Base-by-base conservation (phyloP, 495 filamentous ascomycete species). In the Cercophora sp. region DNA sequence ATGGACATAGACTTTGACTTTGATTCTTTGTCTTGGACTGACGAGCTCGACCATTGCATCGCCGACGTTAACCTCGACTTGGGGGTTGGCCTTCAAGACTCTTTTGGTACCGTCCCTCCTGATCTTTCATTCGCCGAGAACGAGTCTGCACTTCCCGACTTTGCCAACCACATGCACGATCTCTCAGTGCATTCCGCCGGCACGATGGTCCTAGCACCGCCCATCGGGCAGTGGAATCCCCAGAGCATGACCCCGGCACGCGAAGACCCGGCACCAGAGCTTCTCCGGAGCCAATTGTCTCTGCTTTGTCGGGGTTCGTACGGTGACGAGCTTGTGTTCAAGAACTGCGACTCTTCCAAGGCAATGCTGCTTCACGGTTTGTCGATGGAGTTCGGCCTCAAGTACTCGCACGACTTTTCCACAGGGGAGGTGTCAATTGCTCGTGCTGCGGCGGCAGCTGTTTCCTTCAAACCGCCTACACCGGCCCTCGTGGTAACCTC, bases 251-350 rank as follows among this genome's bases (percentile, higher is more conserved):
- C 34, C 11, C 39, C 35, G 1, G 34, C 39, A 8, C 15, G 39
- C 5, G 42, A 56, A 5, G 57, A 46, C 24, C 11, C 49, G 11
- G 55, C 56, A 1, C 51, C 34, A 1, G 45, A 59, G n/a, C 53
- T 55, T 13, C 46, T 66, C 16, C 63, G 63, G 11, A 52, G 50
- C 43, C 63, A 66, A 32, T 41, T 66, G 3, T 60, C 60, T 5
- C 55, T 66, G 1, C 42, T 66, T 9, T 54, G 57, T 26, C 54
- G 54, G 45, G 63, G 63, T 8, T 66, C 60, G 26, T 59, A 50
- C 10, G 63, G 63, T 8, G 63, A 66, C 34, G 60, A 63, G 44
- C 59, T 66, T 10, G 22, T 59, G 22, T 66, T 66, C 54, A 66
- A 61, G 44, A 60, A 63, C 32, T 63, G 60, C 47, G 60, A 66